Percentiles rank a stretch among this genome's conserved stretches.
Conservation (phyloP, 2,329 filamentous ascomycete species). For the Aureobasidium sp. region DNA sequence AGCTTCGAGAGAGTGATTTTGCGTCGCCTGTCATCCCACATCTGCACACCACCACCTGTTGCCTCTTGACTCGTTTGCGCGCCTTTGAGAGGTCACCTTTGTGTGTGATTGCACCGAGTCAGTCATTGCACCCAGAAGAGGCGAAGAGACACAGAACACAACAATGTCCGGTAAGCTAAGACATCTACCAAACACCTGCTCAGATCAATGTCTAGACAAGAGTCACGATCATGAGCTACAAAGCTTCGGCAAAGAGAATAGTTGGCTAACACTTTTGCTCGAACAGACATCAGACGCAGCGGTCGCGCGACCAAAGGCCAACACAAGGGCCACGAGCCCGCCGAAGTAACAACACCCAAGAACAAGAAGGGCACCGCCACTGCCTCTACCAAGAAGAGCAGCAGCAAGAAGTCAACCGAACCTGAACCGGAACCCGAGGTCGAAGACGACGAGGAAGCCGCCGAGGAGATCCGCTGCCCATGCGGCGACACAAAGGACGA, state of each 20-base stretch:
- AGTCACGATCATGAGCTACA: not conserved
- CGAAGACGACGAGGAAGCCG: constrained; percentile 41
- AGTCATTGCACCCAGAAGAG: not conserved
- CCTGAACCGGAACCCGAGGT: constrained; percentile 43
- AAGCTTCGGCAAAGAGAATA: not conserved
- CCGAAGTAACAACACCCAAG: constrained; percentile 48
- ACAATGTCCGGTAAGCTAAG: constrained; percentile 20
- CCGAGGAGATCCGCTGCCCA: constrained; percentile 81
- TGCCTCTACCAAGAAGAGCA: constrained; percentile 32
- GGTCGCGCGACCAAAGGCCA: constrained; percentile 95
- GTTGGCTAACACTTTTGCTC: constrained; percentile 29
- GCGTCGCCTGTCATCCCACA: not conserved
- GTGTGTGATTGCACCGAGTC: not conserved
- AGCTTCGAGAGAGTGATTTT: constrained; percentile 8
- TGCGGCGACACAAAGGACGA: constrained; percentile 84
- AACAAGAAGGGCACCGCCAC: constrained; percentile 30
- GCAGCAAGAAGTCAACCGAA: constrained; percentile 42
- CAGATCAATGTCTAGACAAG: no score
- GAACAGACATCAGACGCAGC: constrained; percentile 80
- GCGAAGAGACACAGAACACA: not conserved
- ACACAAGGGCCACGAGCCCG: constrained; percentile 79
- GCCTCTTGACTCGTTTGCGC: constrained; percentile 9
- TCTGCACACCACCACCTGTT: not conserved
- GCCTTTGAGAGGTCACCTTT: not conserved
- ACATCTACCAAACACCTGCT: not conserved